These are phyloP conservation scores for Arabidopsis hybrid DNA, from an alignment of 441 rosid genomes.

Conservation along the genomic window DNA sequence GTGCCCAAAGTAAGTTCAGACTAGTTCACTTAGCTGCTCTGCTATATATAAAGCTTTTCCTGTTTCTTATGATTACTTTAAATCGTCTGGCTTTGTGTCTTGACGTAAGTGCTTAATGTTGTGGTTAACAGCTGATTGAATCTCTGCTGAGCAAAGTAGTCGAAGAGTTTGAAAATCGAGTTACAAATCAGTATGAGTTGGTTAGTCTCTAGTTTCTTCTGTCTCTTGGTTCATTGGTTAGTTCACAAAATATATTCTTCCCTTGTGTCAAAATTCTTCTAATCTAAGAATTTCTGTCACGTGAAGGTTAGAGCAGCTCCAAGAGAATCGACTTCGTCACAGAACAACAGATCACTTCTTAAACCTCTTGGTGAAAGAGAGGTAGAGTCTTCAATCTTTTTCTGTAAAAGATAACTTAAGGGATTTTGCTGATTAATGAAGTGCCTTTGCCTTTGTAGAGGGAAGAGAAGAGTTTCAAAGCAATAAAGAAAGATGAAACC, in stretches of 20 bases:
- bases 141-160: constrained; percentile 83
- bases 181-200: constrained; percentile 67
- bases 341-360: constrained; percentile 52
- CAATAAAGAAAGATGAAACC: constrained; percentile 56
- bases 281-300: constrained; percentile 31
- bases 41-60: background rate
- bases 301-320: constrained; percentile 57
- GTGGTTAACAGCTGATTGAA: constrained; percentile 72
- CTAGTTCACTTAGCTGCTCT: background rate
- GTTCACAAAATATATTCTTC: constrained; percentile 25
- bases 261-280: constrained; percentile 15
- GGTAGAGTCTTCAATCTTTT: constrained; percentile 53
- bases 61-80: constrained; percentile 17
- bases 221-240: constrained; percentile 14
- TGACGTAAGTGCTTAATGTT: constrained; percentile 29
- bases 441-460: constrained; percentile 51
- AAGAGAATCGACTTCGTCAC: constrained; percentile 53
- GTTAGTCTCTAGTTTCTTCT: constrained; percentile 56
- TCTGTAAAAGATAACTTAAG: constrained; percentile 4
- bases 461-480: constrained; percentile 60
- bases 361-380: constrained; percentile 59
- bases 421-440: constrained; percentile 27
- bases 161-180: constrained; percentile 85
- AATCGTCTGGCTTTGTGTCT: constrained; percentile 16
- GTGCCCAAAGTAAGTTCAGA: constrained; percentile 65